These are phyloP conservation scores for Brasenia schreberi DNA, from an alignment of 164 flowering plant species.

Conservation along the genomic window DNA sequence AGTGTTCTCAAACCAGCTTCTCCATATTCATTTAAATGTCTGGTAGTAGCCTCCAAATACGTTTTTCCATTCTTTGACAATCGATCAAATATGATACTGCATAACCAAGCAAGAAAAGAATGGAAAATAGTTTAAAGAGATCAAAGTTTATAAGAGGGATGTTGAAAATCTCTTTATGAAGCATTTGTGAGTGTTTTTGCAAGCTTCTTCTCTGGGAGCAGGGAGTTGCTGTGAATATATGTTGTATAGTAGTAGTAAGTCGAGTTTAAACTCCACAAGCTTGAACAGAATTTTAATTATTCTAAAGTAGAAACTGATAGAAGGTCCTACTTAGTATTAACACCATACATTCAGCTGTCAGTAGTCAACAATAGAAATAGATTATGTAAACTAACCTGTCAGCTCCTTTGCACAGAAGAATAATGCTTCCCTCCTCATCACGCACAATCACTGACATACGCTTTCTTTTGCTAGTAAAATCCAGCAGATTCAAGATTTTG, in stretches of 20 bases:
- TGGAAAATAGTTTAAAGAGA: too few relatives aligned
- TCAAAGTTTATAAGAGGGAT: background rate
- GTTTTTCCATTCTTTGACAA: slow-evolving; percentile 64
- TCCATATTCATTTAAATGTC: slow-evolving; percentile 86
- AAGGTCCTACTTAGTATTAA: background rate
- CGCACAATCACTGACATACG: slow-evolving; percentile 86
- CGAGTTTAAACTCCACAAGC: too few relatives aligned
- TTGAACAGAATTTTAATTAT: too few relatives aligned
- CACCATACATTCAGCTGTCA: too few relatives aligned
- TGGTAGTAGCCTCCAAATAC: slow-evolving; percentile 58
- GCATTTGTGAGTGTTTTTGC: too few relatives aligned
- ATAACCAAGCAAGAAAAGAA: slow-evolving; percentile 3
- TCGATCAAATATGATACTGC: slow-evolving; percentile 90
- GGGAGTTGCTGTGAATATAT: too few relatives aligned
- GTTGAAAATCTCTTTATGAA: background rate
- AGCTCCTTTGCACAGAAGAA: slow-evolving; percentile 93
- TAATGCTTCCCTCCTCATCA: slow-evolving; percentile 67
- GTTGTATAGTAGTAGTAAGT: too few relatives aligned
- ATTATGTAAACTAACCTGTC: slow-evolving; percentile 59
- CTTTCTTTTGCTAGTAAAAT: slow-evolving; percentile 92
- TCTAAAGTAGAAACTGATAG: too few relatives aligned
- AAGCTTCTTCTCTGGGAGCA: too few relatives aligned
- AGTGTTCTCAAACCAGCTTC: slow-evolving; percentile 95
- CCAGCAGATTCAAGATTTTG: slow-evolving; percentile 47
- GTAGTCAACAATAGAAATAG: too few relatives aligned